Conservation (phyloP, 179 eudicot species). For the Corrigiola litoralis region DNA sequence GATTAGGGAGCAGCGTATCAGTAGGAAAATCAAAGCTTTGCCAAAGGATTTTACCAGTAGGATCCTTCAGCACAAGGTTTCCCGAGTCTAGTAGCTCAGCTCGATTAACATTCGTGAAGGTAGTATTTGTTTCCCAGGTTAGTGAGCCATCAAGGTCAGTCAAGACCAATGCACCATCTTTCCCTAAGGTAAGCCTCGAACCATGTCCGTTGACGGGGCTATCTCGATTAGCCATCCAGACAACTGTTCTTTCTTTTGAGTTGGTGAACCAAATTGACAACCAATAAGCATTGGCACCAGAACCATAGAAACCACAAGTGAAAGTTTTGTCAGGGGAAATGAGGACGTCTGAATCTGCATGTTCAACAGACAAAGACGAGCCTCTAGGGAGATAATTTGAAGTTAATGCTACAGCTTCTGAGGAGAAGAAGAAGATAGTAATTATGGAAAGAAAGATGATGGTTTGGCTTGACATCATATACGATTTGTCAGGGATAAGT, state of each 20-base stretch:
- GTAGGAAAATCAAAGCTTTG: slow-evolving; percentile 75
- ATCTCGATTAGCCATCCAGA: slow-evolving; percentile 58
- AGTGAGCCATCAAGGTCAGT: slow-evolving; percentile 43
- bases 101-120: slow-evolving; percentile 20
- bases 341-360: slow-evolving; percentile 29
- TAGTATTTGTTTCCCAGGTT: slow-evolving; percentile 48
- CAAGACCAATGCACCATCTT: slow-evolving; percentile 35
- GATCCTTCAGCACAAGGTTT: slow-evolving; percentile 43
- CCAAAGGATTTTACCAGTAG: slow-evolving; percentile 44
- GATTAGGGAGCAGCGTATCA: slow-evolving; percentile 57
- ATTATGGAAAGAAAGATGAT: too few species aligned
- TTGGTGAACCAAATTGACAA: slow-evolving; percentile 56
- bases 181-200: slow-evolving; percentile 32
- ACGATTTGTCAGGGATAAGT: too few species aligned
- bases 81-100: slow-evolving; percentile 49
- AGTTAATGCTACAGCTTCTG: too few species aligned
- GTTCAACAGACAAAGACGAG: slow-evolving; percentile 35
- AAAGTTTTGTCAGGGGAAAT: slow-evolving; percentile 44
- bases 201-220: slow-evolving; percentile 44
- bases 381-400: slow-evolving; percentile 24
- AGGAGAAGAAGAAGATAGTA: too few species aligned
- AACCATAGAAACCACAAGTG: slow-evolving; percentile 47
- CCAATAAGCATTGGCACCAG: slow-evolving; percentile 40
- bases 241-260: slow-evolving; percentile 35
- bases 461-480: too few species aligned